A percentile compares a stretch with the other conserved stretches of the same genome.
Conservation (phyloP, 2,329 filamentous ascomycete genomes). For the Microthyrium microscopicum region DNA sequence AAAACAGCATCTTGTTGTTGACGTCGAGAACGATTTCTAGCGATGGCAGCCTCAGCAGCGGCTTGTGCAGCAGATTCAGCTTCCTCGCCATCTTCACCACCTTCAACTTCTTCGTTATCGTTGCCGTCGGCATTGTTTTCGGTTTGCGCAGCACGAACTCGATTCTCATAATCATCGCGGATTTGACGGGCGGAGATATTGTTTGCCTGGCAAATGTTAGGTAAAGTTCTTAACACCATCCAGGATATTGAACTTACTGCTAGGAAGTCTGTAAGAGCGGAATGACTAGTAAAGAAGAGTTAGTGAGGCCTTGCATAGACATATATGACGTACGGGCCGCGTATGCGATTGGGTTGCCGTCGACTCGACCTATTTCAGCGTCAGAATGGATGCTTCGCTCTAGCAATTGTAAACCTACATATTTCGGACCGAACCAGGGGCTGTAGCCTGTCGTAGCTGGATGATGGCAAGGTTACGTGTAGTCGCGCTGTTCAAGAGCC, state of each 20-base stretch:
- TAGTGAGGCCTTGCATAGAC: too few species aligned
- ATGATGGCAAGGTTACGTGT: too few species aligned
- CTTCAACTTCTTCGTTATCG: slow-evolving; percentile 17
- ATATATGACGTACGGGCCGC: slow-evolving; percentile 5
- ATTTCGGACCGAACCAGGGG: too few species aligned
- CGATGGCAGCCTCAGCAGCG: slow-evolving; percentile 22
- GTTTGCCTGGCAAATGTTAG: slow-evolving; percentile 39
- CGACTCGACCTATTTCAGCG: too few species aligned
- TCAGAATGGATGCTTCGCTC: too few species aligned
- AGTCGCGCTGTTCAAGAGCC: too few species aligned
- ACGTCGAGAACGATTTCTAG: neutral
- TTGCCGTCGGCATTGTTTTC: slow-evolving; percentile 19
- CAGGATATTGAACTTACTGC: slow-evolving; percentile 38
- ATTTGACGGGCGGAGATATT: slow-evolving; percentile 56
- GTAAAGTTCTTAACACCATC: too few species aligned
- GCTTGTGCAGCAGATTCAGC: slow-evolving; percentile 20
- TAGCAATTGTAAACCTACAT: too few species aligned
- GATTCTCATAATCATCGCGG: slow-evolving; percentile 39
- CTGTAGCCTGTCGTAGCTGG: too few species aligned
- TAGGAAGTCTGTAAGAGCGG: slow-evolving; percentile 51
- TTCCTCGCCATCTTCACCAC: slow-evolving; percentile 17
- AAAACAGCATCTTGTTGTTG: slow-evolving; percentile 11
- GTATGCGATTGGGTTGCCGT: too few species aligned
- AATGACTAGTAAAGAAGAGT: too few species aligned
- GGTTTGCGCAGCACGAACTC: slow-evolving; percentile 23